Evolutionary conservation across 139 green algal species (phyloP), one percentile per base, ranked within the genome.

Genomic region (Chlamydomonas urium): DNA sequence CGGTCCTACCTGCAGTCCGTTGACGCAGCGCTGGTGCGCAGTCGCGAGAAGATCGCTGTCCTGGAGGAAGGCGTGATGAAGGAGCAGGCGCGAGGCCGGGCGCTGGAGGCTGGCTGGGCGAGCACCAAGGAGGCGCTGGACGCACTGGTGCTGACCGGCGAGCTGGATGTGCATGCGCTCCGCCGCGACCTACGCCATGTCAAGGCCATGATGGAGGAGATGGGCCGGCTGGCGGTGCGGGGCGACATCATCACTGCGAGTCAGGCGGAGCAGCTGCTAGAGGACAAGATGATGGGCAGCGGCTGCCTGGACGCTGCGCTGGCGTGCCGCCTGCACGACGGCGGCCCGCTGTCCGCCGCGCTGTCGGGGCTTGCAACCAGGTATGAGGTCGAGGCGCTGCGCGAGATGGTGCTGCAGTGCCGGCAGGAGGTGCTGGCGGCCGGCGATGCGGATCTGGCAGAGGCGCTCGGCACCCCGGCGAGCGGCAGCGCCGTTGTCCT

Each of bases 211-310:
- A 63, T 78, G 58, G 72, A 73, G n/a, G 72, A 73, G 37, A 42
- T 78, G 2, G 65, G 65, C 29, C 38, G 29, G 36, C 19, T 73
- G 37, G 63, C 72, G 1, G 42, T 69, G 3, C 38, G 37, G 28
- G 72, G 72, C 2, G 58, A 78, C n/a, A 73, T 78, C 29, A 21
- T 78, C 2, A 73, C 72, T 48, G 63, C 69, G 50, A 32, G n/a
- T 24, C 29, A 74, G 23, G 47, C 67, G 10, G 50, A 63, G 47
- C 17, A 42, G 2, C 5, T 74, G n/a, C 38, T 74, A 8, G 50
- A 65, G 3, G 38, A 63, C 10, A 65, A 66, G 67, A 36, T 74
- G 32, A 14, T 53, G 29, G 67, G 67, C 2, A 23, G 28, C 35
- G 26, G 31, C 21, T n/a, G n/a, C n/a, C 53, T 74, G 50, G 67